Evolutionary conservation across 2,329 filamentous ascomycete species (phyloP), one percentile per base, ranked within the genome.

Genomic region (Aschersonia sp.): DNA sequence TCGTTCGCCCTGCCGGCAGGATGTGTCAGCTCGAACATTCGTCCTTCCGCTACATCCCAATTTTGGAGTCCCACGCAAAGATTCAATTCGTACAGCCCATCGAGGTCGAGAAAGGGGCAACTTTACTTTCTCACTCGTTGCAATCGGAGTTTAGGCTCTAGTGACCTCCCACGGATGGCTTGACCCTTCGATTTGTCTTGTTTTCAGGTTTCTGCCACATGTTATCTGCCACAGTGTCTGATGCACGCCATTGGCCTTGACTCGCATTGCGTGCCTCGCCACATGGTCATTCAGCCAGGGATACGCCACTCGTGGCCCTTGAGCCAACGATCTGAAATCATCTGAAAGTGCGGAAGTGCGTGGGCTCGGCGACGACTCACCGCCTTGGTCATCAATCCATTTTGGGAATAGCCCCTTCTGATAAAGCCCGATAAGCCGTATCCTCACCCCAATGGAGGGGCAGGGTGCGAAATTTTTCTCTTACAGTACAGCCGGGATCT

Each of bases 401-500:
- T 48, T 11, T 3, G 48, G 54, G 54, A 8, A 46, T 56, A 55
- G 54, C 51, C 52, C 29, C 0, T 3, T 6, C 30, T 46, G 54
- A 58, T 57, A 56, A 52, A 45, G 44, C 46, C 44, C 47, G 55
- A 57, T 56, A 57, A 56, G 53, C 47, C 50, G 35, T 47, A 44
- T 44, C 32, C 42, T 44, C 45, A 12, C 29, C 31, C 41, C 49
- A 53, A 54, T 52, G 50, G 55, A 53, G 52, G 54, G 53, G 52
- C 49, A 51, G 50, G 48, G 47, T 51, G 51, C 46, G 46, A 54
- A 53, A 52, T 54, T 56, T 57, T 54, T 51, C 50, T 46, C 32
- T 31, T 43, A 47, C 12, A 9, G 9, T 42, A 42, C 49, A 43
- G 42, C 47, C 31, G 40, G 45, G 45, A 45, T 47, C 43, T 50